A percentile compares a stretch with the other conserved stretches of the same genome.
These are phyloP conservation scores for Fusarium buharicum DNA, from an alignment of 2,329 filamentous ascomycete genomes.

Conservation along the genomic window DNA sequence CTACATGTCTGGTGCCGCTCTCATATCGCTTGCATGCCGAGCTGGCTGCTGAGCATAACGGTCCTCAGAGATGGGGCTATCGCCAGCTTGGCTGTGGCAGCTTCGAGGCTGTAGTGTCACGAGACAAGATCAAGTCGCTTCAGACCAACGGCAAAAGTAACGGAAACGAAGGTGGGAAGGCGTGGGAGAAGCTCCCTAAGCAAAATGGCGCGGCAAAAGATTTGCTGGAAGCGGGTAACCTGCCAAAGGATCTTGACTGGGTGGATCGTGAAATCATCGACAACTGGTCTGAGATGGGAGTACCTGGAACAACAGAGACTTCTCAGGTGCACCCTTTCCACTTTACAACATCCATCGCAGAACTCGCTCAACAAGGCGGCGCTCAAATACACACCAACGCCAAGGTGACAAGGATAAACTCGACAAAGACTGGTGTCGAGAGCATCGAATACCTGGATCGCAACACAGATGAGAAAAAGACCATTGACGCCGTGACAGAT, in stretches of 20 bases:
- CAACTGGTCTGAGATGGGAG: constrained; percentile 84
- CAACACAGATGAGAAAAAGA: constrained; percentile 49
- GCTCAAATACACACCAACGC: constrained; percentile 74
- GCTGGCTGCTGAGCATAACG: constrained; percentile 84
- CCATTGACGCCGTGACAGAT: constrained; percentile 61
- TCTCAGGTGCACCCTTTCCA: constrained; percentile 93
- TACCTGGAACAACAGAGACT: constrained; percentile 74
- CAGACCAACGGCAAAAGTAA: constrained; percentile 35
- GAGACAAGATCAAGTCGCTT: constrained; percentile 49
- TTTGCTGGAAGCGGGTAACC: constrained; percentile 64
- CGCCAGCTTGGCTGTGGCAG: constrained; percentile 79
- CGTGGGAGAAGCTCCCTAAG: constrained; percentile 72
- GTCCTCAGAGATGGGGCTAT: constrained; percentile 86
- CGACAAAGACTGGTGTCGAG: constrained; percentile 62
- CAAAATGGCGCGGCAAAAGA: constrained; percentile 61
- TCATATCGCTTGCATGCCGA: constrained; percentile 86
- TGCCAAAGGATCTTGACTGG: constrained; percentile 88
- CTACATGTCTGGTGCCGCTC: constrained; percentile 81
- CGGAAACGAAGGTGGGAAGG: constrained; percentile 51
- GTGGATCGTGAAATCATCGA: constrained; percentile 73
- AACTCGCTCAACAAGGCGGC: constrained; percentile 76
- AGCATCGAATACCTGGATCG: constrained; percentile 70
- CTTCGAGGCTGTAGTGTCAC: constrained; percentile 55
- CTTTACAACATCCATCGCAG: constrained; percentile 87
- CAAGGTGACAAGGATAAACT: constrained; percentile 73